Evolutionary conservation across 441 rosid genomes (phyloP), one percentile per base, ranked within the genome.

Genomic region (Pelargonium fulgidum): DNA sequence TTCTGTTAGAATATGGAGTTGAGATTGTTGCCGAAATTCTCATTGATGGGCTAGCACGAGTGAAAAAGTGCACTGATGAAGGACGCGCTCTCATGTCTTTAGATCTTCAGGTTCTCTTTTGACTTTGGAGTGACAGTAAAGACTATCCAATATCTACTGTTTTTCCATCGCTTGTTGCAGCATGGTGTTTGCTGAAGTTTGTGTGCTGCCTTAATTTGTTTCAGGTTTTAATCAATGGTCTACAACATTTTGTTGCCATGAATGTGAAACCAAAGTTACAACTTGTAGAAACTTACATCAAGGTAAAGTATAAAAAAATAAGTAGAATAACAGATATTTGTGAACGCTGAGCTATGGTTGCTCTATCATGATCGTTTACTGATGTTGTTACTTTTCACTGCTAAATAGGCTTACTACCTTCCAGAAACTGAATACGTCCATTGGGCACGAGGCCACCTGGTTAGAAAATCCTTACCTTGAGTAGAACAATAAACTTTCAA

Each of bases 371-470:
- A 17, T 41, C 7, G 52, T 67, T 62, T 71, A 74, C 50, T 12
- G 19, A 54, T 4, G 1, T 45, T 45, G 6, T 33, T 17, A 56
- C 33, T 64, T 64, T 77, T n/a, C 20, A 67, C 67, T 42, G 67
- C 3, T 54, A 45, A 66, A 70, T 88, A 95, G 99, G 98, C 92
- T 47, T 92, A 86, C 82, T 92, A 95, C 81, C 90, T 94, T 20
- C 98, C 99, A 0, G 97, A 92, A 78, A 92, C 98, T 0, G 99
- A 95, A 78, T 92, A 79, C 67, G 93, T 90, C 14, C 95, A 92
- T 73, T 92, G 97, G 98, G 92, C 97, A 26, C 91, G 92, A n/a
- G 86, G 83, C 81, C 99, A 89, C 66, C 96, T 97, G 61, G 99
- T 94, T 83, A 86, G 87, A 52, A 69, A 22, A 61, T 54, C 50